Evolutionary conservation across 164 flowering plant genomes (phyloP), one percentile per base, ranked within the genome.

Genomic region (Amborella trichopoda): DNA sequence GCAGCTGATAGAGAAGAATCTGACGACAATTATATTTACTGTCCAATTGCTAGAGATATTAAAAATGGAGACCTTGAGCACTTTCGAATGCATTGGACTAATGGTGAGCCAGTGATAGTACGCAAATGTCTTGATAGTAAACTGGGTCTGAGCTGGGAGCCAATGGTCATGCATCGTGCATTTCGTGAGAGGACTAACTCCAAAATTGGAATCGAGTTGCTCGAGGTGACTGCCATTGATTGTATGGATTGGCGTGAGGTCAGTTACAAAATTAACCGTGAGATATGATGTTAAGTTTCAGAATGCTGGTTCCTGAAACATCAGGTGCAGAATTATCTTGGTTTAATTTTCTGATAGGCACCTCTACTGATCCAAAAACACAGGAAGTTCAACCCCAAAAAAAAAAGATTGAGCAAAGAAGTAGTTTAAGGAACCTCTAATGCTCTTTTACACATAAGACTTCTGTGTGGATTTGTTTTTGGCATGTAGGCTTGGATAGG

Each of bases 141-240:
- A 19, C 50, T 66, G 46, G 95, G 95, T 18, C 63, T 91, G 60
- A 91, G 99, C 55, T 91, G 96, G 99, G 99, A 87, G 38, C 99
- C 99, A n/a, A 73, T 72, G 91, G 95, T 87, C 52, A 82, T 91
- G 94, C 80, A 85, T 81, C 90, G 96, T 58, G 99, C 95, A 32
- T 58, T 63, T 39, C 88, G 95, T 28, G 85, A 81, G 52, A 59
- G 61, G 17, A 56, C 27, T 13, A 59, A 67, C 22, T 20, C 32
- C 19, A 77, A 63, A 12, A n/a, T n/a, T n/a, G 53, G 65, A 54
- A 47, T 52, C 1, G 33, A n/a, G 21, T 62, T 52, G 21, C 44
- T 78, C 53, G 64, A 64, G 13, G 83, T 77, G 26, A 63, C 49
- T 42, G 86, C 80, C 19, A 51, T 84, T 41, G 83, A 82, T 62